phyloP scores from a whole-genome alignment of 768 basidiomycete species.

The Macrolepiota dolichaula region DNA sequence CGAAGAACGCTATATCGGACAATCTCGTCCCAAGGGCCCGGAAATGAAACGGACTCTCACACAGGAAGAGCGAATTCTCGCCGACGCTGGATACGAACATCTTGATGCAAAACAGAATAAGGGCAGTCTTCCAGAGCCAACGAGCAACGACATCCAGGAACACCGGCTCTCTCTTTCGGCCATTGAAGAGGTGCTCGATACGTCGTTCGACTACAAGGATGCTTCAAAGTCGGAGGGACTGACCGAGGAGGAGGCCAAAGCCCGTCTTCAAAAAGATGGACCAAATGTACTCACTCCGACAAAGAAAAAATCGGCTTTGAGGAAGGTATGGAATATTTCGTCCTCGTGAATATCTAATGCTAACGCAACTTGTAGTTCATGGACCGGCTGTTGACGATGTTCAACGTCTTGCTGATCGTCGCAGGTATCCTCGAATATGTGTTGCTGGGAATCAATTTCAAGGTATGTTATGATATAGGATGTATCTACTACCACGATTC shows the following conservation, averaged over 20 bases:
- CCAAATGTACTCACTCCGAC: conserved; percentile 64
- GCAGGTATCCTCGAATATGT: conserved; percentile 66
- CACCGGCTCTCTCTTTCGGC: conserved; percentile 43
- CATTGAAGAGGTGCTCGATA: conserved; percentile 38
- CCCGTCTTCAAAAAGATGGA: conserved; percentile 53
- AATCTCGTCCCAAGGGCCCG: conserved; percentile 45
- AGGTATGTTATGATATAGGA: conserved; percentile 29
- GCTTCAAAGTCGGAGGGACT: conserved; percentile 50
- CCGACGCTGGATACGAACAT: conserved; percentile 67
- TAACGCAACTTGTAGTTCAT: conserved; percentile 42
- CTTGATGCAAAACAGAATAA: conserved; percentile 37
- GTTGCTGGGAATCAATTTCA: conserved; percentile 59
- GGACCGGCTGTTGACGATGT: conserved; percentile 60
- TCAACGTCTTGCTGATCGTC: conserved; percentile 65
- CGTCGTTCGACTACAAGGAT: conserved; percentile 51
- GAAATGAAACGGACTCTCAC: conserved; percentile 63
- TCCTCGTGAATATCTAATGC: not conserved
- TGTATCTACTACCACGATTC: not conserved
- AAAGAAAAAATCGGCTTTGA: conserved; percentile 60
- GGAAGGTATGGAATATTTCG: conserved; percentile 42
- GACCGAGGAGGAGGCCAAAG: conserved; percentile 46
- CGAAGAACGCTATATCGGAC: conserved; percentile 35
- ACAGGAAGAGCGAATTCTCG: conserved; percentile 64
- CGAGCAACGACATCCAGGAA: conserved; percentile 57
- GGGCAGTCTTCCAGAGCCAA: conserved; percentile 3